phyloP scores from a whole-genome alignment of 164 flowering plant species.

The Berberis vulgaris region DNA sequence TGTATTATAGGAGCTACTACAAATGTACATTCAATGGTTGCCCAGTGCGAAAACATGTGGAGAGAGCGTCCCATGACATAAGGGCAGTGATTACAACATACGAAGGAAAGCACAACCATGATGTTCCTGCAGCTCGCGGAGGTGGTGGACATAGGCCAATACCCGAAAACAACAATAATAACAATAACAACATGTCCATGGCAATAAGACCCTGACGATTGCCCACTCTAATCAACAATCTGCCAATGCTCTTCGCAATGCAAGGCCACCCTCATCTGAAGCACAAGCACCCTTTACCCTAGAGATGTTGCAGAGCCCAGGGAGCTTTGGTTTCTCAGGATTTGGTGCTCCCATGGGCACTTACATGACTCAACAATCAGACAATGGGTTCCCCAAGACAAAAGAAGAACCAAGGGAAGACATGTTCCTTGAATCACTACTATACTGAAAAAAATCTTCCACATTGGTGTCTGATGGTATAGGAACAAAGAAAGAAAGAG shows the following conservation, averaged over 20 bases:
- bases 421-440: conserved; percentile 20
- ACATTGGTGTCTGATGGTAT: too few species aligned
- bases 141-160: conserved; percentile 39
- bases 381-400: conserved; percentile 5
- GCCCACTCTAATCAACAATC: conserved; percentile 14
- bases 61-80: conserved; percentile 69
- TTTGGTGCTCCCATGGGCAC: conserved; percentile 6
- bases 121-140: conserved; percentile 83
- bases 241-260: conserved; percentile 13
- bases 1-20: conserved; percentile 70
- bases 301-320: conserved; percentile 27
- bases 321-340: conserved; percentile 17
- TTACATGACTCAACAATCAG: conserved; percentile 8
- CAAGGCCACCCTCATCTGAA: conserved; percentile 14
- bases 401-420: conserved; percentile 36
- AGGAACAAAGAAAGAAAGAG: background rate
- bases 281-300: conserved; percentile 45
- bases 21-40: conserved; percentile 68
- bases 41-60: conserved; percentile 81
- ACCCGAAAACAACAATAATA: conserved; percentile 2
- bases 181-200: conserved; percentile 10
- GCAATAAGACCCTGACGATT: conserved; percentile 32
- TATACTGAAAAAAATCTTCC: background rate
- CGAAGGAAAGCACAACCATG: conserved; percentile 94
- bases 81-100: conserved; percentile 85